Conservation (phyloP, 2,329 filamentous ascomycete genomes). For the Sporothrix luriei region DNA sequence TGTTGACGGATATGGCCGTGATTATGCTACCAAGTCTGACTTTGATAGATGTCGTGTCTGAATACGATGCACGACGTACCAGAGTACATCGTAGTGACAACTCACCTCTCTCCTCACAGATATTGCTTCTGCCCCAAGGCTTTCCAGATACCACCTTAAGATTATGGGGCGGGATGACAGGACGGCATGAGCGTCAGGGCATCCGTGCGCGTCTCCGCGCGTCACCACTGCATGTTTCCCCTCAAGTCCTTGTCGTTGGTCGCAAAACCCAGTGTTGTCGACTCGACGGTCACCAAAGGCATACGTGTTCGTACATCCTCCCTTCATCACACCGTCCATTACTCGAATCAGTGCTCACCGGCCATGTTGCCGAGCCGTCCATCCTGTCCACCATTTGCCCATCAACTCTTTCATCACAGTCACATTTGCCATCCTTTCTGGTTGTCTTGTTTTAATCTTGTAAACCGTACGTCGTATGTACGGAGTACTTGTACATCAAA, state of each 20-base stretch:
- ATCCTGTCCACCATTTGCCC: background rate
- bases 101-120: background rate
- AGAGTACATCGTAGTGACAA: too few species aligned
- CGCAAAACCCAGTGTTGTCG: background rate
- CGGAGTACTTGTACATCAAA: too few species aligned
- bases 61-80: too few species aligned
- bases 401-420: background rate
- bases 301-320: background rate
- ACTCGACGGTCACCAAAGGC: background rate
- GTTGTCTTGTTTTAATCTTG: background rate
- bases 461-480: too few species aligned
- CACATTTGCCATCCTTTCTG: background rate
- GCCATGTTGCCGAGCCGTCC: background rate
- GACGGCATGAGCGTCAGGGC: background rate
- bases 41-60: too few species aligned
- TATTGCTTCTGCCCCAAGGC: background rate
- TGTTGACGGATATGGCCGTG: background rate
- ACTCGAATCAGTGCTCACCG: background rate
- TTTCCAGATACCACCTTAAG: background rate
- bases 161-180: background rate
- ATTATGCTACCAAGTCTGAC: too few species aligned
- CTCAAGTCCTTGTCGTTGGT: background rate
- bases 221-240: background rate
- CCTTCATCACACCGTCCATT: background rate
- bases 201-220: constrained; percentile 10